Percentiles rank a stretch among this genome's conserved stretches.
These are phyloP conservation scores for Phytopythium aichiense DNA, from an alignment of 352 stramenopile species.

Conservation along the genomic window DNA sequence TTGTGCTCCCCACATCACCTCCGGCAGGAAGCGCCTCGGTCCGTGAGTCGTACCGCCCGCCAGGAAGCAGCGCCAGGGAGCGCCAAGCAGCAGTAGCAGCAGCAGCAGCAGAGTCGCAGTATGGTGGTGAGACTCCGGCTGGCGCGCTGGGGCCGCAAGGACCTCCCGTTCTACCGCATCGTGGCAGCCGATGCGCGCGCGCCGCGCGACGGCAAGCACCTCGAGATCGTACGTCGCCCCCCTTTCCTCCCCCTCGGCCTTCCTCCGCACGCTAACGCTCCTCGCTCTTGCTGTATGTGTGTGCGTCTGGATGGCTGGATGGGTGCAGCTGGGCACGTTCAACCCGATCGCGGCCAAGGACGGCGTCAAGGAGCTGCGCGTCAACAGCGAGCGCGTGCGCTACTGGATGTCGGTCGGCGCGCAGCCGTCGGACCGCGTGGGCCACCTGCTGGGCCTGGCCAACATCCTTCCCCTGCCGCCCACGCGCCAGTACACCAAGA, in stretches of 20 bases:
- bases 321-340: constrained; percentile 72
- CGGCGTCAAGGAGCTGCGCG: constrained; percentile 83
- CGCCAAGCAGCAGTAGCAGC: background rate
- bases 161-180: constrained; percentile 88
- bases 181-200: constrained; percentile 79
- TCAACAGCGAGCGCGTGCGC: constrained; percentile 82
- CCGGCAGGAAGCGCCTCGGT: background rate
- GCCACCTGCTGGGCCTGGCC: constrained; percentile 70
- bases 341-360: constrained; percentile 81
- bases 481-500: constrained; percentile 82
- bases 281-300: background rate
- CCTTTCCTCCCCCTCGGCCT: background rate
- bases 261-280: background rate
- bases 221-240: constrained; percentile 73
- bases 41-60: no score
- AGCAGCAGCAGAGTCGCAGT: constrained; percentile 1
- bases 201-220: constrained; percentile 79
- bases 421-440: constrained; percentile 82
- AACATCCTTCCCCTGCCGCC: constrained; percentile 84
- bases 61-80: background rate
- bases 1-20: constrained; percentile 3
- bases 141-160: constrained; percentile 82
- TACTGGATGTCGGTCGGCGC: constrained; percentile 88
- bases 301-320: background rate
- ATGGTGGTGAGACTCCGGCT: constrained; percentile 88